Evolutionary conservation across 2,329 filamentous ascomycete species (phyloP).

Genomic region (Gaeumannomyces tritici): DNA sequence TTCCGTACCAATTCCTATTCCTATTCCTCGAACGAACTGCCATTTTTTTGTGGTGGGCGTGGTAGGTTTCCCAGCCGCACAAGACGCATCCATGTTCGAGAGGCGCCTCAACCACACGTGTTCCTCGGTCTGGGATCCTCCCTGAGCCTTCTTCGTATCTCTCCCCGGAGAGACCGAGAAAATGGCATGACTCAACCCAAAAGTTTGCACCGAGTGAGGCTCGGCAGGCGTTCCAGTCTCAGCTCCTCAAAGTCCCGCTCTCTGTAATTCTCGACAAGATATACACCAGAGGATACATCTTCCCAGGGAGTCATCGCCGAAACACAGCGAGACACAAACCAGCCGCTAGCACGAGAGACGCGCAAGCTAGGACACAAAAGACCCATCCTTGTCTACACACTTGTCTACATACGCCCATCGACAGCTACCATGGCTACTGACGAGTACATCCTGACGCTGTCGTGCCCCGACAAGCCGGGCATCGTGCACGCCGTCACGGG

Average conservation of each 20-base stretch:
- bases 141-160: no score
- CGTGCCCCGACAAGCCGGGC: constrained; percentile 75
- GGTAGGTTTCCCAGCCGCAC: no score
- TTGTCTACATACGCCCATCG: neutral
- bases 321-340: neutral
- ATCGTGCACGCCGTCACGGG: constrained; percentile 80
- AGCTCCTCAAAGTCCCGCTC: neutral
- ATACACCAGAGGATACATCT: no score
- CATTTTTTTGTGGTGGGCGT: no score
- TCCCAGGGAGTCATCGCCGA: neutral
- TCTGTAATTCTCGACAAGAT: neutral
- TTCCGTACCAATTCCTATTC: no score
- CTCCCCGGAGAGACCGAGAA: no score
- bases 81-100: no score
- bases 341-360: no score
- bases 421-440: constrained; percentile 23
- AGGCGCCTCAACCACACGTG: no score
- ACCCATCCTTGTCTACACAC: neutral
- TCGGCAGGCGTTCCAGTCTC: neutral
- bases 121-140: no score
- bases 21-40: no score
- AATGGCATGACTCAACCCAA: neutral
- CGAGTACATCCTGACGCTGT: constrained; percentile 69
- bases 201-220: neutral
- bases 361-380: neutral